Conservation (phyloP, 2,329 filamentous ascomycete genomes). For the Claviceps lovelessii region DNA sequence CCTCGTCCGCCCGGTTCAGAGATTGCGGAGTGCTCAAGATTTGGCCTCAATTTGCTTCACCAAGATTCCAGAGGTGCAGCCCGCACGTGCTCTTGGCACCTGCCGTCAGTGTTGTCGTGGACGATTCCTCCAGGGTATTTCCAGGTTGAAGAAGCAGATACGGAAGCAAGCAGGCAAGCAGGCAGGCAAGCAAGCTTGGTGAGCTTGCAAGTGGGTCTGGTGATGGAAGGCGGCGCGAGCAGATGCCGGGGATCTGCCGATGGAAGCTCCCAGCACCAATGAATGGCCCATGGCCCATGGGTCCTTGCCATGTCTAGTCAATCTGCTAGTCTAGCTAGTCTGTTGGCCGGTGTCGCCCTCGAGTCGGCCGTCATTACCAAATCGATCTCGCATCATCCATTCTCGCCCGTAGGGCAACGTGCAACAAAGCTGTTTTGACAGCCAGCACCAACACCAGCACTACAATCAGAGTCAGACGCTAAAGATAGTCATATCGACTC, state of each 20-base stretch:
- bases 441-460: conserved; percentile 1
- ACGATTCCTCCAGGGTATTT: not conserved
- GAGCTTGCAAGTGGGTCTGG: not conserved
- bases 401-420: conserved; percentile 20
- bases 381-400: conserved; percentile 8
- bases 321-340: not conserved
- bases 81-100: not conserved
- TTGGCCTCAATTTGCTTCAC: not conserved
- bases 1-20: not conserved
- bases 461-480: conserved; percentile 1
- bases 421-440: conserved; percentile 14
- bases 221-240: not conserved
- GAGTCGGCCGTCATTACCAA: conserved; percentile 16
- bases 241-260: conserved; percentile 15
- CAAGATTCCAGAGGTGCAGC: not conserved
- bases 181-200: not conserved
- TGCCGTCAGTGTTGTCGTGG: not conserved
- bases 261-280: conserved; percentile 16
- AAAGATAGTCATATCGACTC: not conserved
- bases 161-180: not conserved
- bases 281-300: not conserved
- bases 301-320: not conserved
- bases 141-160: not conserved
- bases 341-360: conserved; percentile 7
- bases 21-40: not conserved